Evolutionary conservation across 2,329 filamentous ascomycete species (phyloP).

Genomic region (Stemphylium lycopersici): DNA sequence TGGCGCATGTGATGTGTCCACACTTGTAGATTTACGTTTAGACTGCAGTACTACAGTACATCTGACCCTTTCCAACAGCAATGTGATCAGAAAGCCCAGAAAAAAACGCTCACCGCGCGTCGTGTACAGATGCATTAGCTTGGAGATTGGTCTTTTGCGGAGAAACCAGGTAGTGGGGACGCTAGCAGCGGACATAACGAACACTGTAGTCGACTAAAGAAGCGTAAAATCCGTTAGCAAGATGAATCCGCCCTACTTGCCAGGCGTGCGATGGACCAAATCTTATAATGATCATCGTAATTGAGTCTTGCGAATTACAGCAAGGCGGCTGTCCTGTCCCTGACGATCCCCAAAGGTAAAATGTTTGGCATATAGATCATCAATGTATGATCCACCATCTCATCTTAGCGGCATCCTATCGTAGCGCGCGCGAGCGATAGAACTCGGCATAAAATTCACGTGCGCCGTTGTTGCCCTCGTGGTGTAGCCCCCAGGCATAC

Average conservation of each 20-base stretch:
- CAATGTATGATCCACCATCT: constrained; percentile 1
- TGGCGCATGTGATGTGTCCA: constrained; percentile 8
- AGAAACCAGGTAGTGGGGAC: not conserved
- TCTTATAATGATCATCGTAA: not conserved
- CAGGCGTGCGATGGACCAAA: no score
- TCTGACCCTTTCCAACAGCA: not conserved
- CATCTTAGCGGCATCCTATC: constrained; percentile 9
- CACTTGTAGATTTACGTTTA: not conserved
- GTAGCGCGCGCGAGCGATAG: not conserved
- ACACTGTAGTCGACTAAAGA: not conserved
- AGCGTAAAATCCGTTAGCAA: not conserved
- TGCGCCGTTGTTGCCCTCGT: not conserved
- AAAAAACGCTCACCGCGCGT: not conserved
- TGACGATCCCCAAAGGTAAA: not conserved
- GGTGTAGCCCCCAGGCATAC: not conserved
- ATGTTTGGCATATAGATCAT: not conserved
- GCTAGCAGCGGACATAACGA: constrained; percentile 7
- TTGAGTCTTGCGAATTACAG: not conserved
- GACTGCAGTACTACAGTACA: not conserved
- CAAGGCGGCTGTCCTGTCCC: constrained; percentile 6
- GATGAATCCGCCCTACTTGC: no score
- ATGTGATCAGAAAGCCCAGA: not conserved
- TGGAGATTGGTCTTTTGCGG: not conserved
- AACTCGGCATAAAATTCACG: not conserved
- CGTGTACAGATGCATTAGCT: constrained; percentile 6